phyloP scores from a whole-genome alignment of 805 yeast species.

The Cyberlindnera suaveolens region DNA sequence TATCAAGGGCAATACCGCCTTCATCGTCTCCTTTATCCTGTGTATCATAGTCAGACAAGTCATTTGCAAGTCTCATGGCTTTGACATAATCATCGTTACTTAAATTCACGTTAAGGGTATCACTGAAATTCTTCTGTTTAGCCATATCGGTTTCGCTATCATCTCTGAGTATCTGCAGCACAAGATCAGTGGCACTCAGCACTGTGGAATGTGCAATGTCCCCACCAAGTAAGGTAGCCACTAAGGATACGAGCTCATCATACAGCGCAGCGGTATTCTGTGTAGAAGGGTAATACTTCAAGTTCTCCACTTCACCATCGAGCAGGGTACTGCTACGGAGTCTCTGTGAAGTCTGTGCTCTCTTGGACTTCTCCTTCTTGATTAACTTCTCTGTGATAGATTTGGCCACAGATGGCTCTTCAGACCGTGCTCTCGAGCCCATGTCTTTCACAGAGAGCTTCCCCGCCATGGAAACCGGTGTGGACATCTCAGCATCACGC shows the following conservation, averaged over 20 bases:
- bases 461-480: slow-evolving; percentile 71
- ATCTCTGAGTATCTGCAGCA: slow-evolving; percentile 48
- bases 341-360: neutral
- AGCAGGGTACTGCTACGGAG: slow-evolving; percentile 23
- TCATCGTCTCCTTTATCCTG: slow-evolving; percentile 37
- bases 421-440: slow-evolving; percentile 40
- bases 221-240: slow-evolving; percentile 46
- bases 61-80: slow-evolving; percentile 32
- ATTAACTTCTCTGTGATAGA: slow-evolving; percentile 15
- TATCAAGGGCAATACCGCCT: slow-evolving; percentile 26
- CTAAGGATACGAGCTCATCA: slow-evolving; percentile 55
- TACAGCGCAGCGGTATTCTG: slow-evolving; percentile 44
- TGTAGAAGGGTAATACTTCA: slow-evolving; percentile 59
- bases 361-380: slow-evolving; percentile 15
- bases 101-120: slow-evolving; percentile 32
- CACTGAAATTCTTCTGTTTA: slow-evolving; percentile 41
- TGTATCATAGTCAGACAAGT: slow-evolving; percentile 44
- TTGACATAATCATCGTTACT: slow-evolving; percentile 24
- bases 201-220: slow-evolving; percentile 76
- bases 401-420: slow-evolving; percentile 13
- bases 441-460: slow-evolving; percentile 60
- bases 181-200: slow-evolving; percentile 63
- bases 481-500: slow-evolving; percentile 45
- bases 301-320: slow-evolving; percentile 35
- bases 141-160: slow-evolving; percentile 38